Base-by-base conservation (phyloP, 768 basidiomycete genomes). In the Termitomyces sp. region DNA sequence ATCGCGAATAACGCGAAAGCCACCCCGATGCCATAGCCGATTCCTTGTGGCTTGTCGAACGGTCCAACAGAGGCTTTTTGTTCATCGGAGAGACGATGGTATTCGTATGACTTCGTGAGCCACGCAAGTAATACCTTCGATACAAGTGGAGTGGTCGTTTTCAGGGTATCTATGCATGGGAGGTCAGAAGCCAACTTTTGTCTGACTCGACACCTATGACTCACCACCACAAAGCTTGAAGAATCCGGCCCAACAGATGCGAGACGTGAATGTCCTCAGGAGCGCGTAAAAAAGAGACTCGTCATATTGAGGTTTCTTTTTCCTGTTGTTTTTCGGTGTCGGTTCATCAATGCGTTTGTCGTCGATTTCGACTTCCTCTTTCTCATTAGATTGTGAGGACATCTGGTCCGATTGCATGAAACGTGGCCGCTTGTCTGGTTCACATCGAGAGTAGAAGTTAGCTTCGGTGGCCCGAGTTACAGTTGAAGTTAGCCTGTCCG, bases 11-110 rank as follows among this genome's bases (percentile, higher is more conserved):
- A 65, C 8, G 73, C 84, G 42, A 83, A 70, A 4, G 78, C 83
- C 5, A 84, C 65, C 2, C 84, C 84, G 53, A 85, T 79, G 0
- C 84, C 84, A 66, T 80, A 81, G 0, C 83, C 84, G 18, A 85
- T 74, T 4, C 77, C 76, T 36, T 68, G 71, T 2, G 83, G 82
- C 59, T 73, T 55, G 1, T 63, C 20, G 9, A 78, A 51, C 7
- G 68, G 70, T 4, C 69, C 58, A 8, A 67, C 57, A 9, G 68
- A 61, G 2, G 66, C 71, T 35, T 69, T 70, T 55, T 77, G 64
- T 32, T 68, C 73, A 2, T 74, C 70, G 6, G 68, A 64, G n/a
- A 73, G 71, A 57, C 63, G 74, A 66, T 67, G 70, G 57, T 73
- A 79, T 28, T 65, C 51, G 63, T 78, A 84, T 12, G 79, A 75